phyloP scores from a whole-genome alignment of 768 basidiomycete genomes.

The Lactarius akahatsu region DNA sequence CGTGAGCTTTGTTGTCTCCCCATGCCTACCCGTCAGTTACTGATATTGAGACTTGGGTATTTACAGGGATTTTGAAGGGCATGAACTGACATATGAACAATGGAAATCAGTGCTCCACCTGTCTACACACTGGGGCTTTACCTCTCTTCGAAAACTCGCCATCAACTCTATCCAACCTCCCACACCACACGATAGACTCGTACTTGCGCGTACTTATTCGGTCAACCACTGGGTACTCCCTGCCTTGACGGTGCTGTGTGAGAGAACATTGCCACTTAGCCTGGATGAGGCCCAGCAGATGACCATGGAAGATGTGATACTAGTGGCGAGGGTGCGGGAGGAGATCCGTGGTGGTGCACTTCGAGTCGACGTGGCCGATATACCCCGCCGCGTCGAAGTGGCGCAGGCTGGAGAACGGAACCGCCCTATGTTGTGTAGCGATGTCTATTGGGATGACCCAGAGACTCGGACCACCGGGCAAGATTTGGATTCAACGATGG shows the following conservation, averaged over 20 bases:
- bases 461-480: too few relatives aligned
- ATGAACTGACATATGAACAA: constrained; percentile 23
- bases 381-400: neutral
- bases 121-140: constrained; percentile 35
- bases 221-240: constrained; percentile 22
- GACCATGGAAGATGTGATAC: constrained; percentile 22
- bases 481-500: neutral
- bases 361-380: constrained; percentile 2
- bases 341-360: constrained; percentile 4
- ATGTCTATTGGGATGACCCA: too few relatives aligned
- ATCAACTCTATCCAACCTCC: constrained; percentile 7
- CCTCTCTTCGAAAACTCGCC: constrained; percentile 15
- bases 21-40: neutral
- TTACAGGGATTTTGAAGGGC: constrained; percentile 10
- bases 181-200: constrained; percentile 8
- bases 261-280: constrained; percentile 12
- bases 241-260: constrained; percentile 22
- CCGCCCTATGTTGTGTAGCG: too few relatives aligned
- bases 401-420: too few relatives aligned
- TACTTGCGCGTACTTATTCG: constrained; percentile 10
- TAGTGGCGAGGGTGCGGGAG: constrained; percentile 26
- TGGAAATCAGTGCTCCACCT: constrained; percentile 33
- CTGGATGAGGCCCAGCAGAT: constrained; percentile 20
- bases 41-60: neutral
- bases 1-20: neutral